A percentile compares a stretch with the other conserved stretches of the same genome.
Conservation (phyloP, 129 eudicot species). For the Lonicera japonica region DNA sequence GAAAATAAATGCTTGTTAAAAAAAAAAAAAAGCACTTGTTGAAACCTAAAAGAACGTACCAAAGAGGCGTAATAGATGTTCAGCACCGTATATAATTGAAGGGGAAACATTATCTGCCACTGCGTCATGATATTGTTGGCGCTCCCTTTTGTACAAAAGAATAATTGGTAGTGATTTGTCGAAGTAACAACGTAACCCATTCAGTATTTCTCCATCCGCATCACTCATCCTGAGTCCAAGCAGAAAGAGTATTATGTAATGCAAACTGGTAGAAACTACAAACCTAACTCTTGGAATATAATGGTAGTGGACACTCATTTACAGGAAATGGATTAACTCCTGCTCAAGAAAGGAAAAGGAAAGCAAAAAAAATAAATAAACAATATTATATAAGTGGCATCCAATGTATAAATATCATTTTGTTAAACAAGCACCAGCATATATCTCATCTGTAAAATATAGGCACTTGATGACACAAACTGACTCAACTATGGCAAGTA, state of each 20-base stretch:
- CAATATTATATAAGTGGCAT: no score
- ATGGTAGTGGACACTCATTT: not conserved
- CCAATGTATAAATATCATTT: no score
- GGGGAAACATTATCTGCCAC: slow-evolving; percentile 68
- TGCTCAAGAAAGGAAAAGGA: no score
- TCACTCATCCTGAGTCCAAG: slow-evolving; percentile 52
- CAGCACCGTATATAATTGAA: slow-evolving; percentile 84
- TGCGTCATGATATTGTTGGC: slow-evolving; percentile 66
- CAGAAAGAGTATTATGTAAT: not conserved
- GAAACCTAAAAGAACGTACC: slow-evolving; percentile 37
- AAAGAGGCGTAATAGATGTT: slow-evolving; percentile 91
- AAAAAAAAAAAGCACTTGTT: not conserved
- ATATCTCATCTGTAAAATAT: no score
- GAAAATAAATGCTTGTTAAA: not conserved
- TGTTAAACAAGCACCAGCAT: no score
- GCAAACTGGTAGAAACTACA: not conserved
- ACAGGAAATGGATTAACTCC: not conserved
- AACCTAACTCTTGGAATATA: no score
- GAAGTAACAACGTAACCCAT: slow-evolving; percentile 76
- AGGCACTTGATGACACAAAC: not conserved
- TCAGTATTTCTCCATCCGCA: slow-evolving; percentile 68
- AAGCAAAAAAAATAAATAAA: no score
- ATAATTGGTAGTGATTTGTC: slow-evolving; percentile 71
- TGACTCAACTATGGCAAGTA: not conserved
- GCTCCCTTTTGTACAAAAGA: slow-evolving; percentile 84